Percentiles rank a stretch among this genome's conserved stretches.
These are phyloP conservation scores for Podospora fimiseda DNA, from an alignment of 495 filamentous ascomycete genomes.

Conservation along the genomic window DNA sequence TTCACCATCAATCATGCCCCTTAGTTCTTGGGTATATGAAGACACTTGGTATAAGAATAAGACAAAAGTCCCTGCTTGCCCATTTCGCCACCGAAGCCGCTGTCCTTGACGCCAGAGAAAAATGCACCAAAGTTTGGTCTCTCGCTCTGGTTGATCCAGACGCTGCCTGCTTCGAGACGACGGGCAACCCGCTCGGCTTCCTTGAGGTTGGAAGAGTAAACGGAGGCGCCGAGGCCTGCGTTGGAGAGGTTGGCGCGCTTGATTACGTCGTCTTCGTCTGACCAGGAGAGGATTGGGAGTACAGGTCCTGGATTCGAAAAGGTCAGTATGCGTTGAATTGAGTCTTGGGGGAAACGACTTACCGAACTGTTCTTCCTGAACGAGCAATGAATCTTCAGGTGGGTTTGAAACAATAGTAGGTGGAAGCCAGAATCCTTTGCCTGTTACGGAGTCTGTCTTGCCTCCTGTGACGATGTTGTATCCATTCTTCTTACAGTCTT, in stretches of 20 bases:
- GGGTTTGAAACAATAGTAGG: slow-evolving; percentile 47
- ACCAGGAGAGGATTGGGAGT: slow-evolving; percentile 50
- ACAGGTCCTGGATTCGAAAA: slow-evolving; percentile 50
- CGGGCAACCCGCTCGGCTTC: slow-evolving; percentile 45
- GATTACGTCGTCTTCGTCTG: slow-evolving; percentile 53
- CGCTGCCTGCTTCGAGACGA: slow-evolving; percentile 47
- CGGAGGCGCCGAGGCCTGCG: slow-evolving; percentile 50
- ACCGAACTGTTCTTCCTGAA: slow-evolving; percentile 48
- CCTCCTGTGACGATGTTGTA: slow-evolving; percentile 39
- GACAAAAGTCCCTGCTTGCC: slow-evolving; percentile 50
- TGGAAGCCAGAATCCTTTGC: slow-evolving; percentile 42
- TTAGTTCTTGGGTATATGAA: slow-evolving; percentile 11
- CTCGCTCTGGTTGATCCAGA: slow-evolving; percentile 54
- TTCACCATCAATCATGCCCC: too few relatives aligned
- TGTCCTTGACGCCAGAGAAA: slow-evolving; percentile 61
- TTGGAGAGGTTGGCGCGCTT: slow-evolving; percentile 49
- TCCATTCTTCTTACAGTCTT: slow-evolving; percentile 37
- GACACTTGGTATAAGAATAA: slow-evolving; percentile 53
- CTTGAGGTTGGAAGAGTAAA: slow-evolving; percentile 50
- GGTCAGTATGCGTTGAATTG: too few relatives aligned
- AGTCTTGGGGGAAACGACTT: slow-evolving; percentile 16
- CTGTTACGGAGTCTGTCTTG: slow-evolving; percentile 16
- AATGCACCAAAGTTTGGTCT: slow-evolving; percentile 45
- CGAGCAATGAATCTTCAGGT: slow-evolving; percentile 36
- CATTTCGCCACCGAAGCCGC: slow-evolving; percentile 60